Conservation (phyloP, 371 early-diverging fungal species). For the Syncephalastrum racemosum region DNA sequence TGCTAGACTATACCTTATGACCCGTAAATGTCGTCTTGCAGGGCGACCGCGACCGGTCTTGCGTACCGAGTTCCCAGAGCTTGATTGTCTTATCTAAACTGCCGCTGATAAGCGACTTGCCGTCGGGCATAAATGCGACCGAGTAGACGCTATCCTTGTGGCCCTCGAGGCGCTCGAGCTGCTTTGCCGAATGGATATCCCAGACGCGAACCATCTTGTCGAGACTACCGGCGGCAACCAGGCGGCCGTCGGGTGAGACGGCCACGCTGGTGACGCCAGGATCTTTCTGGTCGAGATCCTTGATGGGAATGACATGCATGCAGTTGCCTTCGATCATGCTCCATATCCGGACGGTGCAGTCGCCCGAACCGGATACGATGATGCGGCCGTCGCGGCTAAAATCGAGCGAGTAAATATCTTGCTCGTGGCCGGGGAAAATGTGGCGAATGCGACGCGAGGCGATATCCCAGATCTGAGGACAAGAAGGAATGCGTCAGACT, state of each 20-base stretch:
- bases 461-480: conserved; percentile 70
- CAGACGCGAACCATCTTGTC: conserved; percentile 90
- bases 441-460: conserved; percentile 58
- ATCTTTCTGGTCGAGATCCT: conserved; percentile 77
- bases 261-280: conserved; percentile 92
- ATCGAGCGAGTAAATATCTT: conserved; percentile 94
- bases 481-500: background rate
- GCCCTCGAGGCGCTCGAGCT: conserved; percentile 84
- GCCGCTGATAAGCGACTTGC: conserved; percentile 85
- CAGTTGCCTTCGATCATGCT: conserved; percentile 73
- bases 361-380: conserved; percentile 91
- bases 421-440: conserved; percentile 82
- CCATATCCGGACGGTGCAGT: conserved; percentile 86
- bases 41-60: conserved; percentile 28
- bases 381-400: conserved; percentile 87
- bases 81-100: conserved; percentile 90
- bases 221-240: conserved; percentile 79
- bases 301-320: conserved; percentile 67
- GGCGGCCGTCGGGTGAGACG: conserved; percentile 71
- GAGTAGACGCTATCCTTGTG: conserved; percentile 95
- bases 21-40: conserved; percentile 55
- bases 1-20: conserved; percentile 36
- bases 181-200: conserved; percentile 76
- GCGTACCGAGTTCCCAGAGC: conserved; percentile 78
- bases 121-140: conserved; percentile 93